Evolutionary conservation across 2,329 filamentous ascomycete species (phyloP).

Genomic region (Lithohypha guttulata): DNA sequence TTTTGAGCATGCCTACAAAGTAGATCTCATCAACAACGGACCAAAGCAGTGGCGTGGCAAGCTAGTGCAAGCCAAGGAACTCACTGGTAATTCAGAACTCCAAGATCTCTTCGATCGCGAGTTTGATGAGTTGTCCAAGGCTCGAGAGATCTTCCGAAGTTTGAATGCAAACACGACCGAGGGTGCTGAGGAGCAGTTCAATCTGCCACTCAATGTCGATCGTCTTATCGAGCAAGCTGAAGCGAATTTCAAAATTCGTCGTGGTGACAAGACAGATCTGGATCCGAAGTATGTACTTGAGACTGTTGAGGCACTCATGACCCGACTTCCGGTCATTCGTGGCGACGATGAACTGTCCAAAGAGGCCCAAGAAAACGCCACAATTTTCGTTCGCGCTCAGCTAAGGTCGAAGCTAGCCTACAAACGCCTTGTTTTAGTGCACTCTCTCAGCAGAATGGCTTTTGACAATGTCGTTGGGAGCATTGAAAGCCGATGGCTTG

Average conservation of each 20-base stretch:
- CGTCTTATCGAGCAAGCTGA: slow-evolving; percentile 86
- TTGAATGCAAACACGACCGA: slow-evolving; percentile 43
- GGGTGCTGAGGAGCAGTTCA: slow-evolving; percentile 50
- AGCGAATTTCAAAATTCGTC: slow-evolving; percentile 81
- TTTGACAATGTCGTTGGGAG: slow-evolving; percentile 89
- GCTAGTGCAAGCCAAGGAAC: slow-evolving; percentile 76
- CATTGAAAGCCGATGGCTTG: slow-evolving; percentile 76
- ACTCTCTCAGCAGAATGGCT: slow-evolving; percentile 79
- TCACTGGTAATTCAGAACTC: slow-evolving; percentile 75
- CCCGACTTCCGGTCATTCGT: slow-evolving; percentile 72
- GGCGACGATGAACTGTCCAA: slow-evolving; percentile 69
- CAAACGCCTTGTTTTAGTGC: slow-evolving; percentile 78
- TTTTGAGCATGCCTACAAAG: slow-evolving; percentile 70
- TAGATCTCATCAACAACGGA: slow-evolving; percentile 71
- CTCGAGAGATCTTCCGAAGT: slow-evolving; percentile 62
- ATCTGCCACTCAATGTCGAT: slow-evolving; percentile 81
- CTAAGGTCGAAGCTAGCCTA: slow-evolving; percentile 81
- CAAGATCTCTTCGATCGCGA: slow-evolving; percentile 82
- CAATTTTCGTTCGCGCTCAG: slow-evolving; percentile 83
- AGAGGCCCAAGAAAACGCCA: slow-evolving; percentile 82
- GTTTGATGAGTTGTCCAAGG: slow-evolving; percentile 65
- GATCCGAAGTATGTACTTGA: slow-evolving; percentile 80
- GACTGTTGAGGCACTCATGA: slow-evolving; percentile 61
- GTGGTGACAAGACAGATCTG: slow-evolving; percentile 74
- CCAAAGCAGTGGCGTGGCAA: slow-evolving; percentile 55